Evolutionary conservation across 345 rosid genomes (phyloP).

Genomic region (Gossypium arboreum): DNA sequence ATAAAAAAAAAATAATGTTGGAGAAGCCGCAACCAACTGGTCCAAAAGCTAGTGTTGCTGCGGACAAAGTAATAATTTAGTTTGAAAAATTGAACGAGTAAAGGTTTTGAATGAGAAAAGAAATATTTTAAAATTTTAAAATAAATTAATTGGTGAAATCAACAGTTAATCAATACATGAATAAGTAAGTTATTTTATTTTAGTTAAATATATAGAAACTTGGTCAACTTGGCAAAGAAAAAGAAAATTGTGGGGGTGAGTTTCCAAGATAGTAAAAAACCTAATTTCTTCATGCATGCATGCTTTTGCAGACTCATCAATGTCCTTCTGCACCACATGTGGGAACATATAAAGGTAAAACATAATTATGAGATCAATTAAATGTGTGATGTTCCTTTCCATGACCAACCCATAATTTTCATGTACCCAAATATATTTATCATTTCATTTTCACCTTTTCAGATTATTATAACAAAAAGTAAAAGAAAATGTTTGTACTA

Average conservation of each 20-base stretch:
- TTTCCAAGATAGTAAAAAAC: background rate
- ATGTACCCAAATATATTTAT: background rate
- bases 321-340: background rate
- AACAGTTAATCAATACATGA: too few species aligned
- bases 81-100: too few species aligned
- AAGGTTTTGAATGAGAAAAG: too few species aligned
- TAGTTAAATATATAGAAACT: too few species aligned
- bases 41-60: too few species aligned
- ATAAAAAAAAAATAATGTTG: too few species aligned
- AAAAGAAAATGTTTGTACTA: background rate
- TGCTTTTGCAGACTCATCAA: background rate
- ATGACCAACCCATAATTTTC: background rate
- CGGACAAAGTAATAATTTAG: too few species aligned
- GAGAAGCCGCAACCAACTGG: too few species aligned
- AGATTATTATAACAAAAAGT: background rate
- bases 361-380: background rate
- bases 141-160: too few species aligned
- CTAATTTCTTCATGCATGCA: background rate
- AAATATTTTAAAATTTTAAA: too few species aligned
- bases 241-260: background rate
- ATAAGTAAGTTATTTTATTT: too few species aligned
- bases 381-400: slow-evolving; percentile 2
- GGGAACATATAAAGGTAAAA: background rate
- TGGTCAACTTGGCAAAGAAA: background rate
- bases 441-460: background rate